Evolutionary conservation across 1,284 basidiomycete species (phyloP).

Genomic region (Pholiota adiposa): DNA sequence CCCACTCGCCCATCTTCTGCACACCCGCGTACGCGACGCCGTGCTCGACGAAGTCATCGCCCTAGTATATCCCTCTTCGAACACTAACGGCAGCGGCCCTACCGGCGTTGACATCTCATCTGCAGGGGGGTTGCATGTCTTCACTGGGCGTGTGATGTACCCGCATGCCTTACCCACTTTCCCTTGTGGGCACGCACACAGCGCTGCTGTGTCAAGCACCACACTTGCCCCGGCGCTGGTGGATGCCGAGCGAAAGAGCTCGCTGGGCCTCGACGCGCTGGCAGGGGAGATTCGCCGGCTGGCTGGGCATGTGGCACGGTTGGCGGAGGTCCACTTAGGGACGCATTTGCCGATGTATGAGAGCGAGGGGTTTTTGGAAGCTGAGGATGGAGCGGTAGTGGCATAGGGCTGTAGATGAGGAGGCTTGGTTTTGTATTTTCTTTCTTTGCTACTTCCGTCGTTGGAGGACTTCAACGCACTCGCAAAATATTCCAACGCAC

Average conservation of each 20-base stretch:
- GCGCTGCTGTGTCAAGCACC: background rate
- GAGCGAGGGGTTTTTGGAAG: conserved; percentile 57
- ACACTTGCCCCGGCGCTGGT: background rate
- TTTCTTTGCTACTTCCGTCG: background rate
- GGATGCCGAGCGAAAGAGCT: conserved; percentile 27
- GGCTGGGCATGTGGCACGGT: conserved; percentile 67
- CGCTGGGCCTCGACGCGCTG: conserved; percentile 71
- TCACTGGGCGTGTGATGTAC: background rate
- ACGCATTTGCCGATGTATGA: conserved; percentile 78
- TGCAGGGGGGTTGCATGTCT: background rate
- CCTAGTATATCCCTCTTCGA: conserved; percentile 40
- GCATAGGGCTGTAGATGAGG: background rate
- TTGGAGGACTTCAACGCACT: background rate
- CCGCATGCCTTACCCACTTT: background rate
- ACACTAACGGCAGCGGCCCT: background rate
- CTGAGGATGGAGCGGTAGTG: background rate
- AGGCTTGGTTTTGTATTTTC: background rate
- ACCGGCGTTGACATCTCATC: background rate
- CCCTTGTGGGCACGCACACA: background rate
- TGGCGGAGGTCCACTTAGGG: conserved; percentile 73
- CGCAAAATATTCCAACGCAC: background rate
- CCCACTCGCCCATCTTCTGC: conserved; percentile 60
- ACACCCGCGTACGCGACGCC: conserved; percentile 63
- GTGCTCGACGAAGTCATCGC: conserved; percentile 64
- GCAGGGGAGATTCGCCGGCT: conserved; percentile 69